phyloP scores from a whole-genome alignment of 2,329 filamentous ascomycete species.

The Geosmithia morbida region DNA sequence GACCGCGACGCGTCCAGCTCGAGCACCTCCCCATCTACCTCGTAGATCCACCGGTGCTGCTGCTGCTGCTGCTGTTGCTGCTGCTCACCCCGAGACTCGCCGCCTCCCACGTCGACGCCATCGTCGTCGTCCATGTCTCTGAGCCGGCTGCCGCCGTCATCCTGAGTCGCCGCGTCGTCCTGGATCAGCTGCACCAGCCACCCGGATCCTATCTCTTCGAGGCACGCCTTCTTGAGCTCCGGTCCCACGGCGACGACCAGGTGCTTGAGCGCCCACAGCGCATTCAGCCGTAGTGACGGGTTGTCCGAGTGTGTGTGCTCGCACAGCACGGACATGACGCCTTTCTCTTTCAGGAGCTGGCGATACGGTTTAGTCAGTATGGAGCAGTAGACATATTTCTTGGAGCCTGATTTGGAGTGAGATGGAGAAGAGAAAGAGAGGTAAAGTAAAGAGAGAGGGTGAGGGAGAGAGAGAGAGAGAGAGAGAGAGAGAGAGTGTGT shows the following conservation, averaged over 20 bases:
- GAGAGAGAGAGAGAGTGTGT: too few species aligned
- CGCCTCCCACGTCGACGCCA: conserved; percentile 14
- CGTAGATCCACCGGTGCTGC: conserved; percentile 20
- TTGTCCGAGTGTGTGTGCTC: conserved; percentile 72
- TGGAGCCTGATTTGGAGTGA: too few species aligned
- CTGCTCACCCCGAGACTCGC: conserved; percentile 24
- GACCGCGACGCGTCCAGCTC: conserved; percentile 21
- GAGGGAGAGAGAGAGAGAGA: too few species aligned
- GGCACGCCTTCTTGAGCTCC: conserved; percentile 59
- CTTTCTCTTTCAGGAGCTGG: conserved; percentile 46
- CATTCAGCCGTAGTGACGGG: conserved; percentile 66
- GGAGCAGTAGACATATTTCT: too few species aligned
- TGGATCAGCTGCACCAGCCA: conserved; percentile 74
- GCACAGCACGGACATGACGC: conserved; percentile 64
- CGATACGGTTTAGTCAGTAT: not conserved
- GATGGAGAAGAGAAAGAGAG: too few species aligned
- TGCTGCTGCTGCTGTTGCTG: conserved; percentile 5
- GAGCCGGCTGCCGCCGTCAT: conserved; percentile 10
- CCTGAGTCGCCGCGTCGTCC: conserved; percentile 30
- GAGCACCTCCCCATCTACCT: conserved; percentile 13
- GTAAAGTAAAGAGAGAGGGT: too few species aligned
- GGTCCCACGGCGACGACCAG: conserved; percentile 60
- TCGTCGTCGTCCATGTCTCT: conserved; percentile 41
- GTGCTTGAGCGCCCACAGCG: conserved; percentile 89
- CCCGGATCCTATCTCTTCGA: conserved; percentile 62